Percentiles rank a stretch among this genome's conserved stretches.
These are phyloP conservation scores for Barbarea vulgaris DNA, from an alignment of 345 rosid genomes.

Conservation along the genomic window DNA sequence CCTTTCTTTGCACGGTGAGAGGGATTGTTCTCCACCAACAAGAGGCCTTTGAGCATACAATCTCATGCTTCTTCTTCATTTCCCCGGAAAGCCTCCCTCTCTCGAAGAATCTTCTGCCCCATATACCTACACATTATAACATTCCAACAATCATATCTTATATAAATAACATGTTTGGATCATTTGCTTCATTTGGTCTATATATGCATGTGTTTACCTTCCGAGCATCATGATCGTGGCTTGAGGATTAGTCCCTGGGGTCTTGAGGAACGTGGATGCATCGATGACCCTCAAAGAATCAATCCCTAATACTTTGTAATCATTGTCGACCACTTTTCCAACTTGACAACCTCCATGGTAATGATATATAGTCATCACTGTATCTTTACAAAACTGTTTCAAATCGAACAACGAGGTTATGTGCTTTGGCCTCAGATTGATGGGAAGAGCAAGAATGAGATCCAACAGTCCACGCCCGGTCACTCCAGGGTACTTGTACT, in stretches of 20 bases:
- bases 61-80: neutral
- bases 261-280: constrained; percentile 54
- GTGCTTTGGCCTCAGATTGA: constrained; percentile 62
- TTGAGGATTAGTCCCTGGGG: constrained; percentile 77
- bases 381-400: constrained; percentile 63
- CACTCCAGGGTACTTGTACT: constrained; percentile 47
- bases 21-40: neutral
- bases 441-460: constrained; percentile 50
- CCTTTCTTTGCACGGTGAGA: neutral
- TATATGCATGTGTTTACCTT: constrained; percentile 49
- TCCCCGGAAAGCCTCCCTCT: constrained; percentile 19
- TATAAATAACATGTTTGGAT: neutral
- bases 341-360: constrained; percentile 76
- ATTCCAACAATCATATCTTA: neutral
- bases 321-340: constrained; percentile 53
- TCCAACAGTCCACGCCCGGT: constrained; percentile 46
- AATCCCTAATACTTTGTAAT: constrained; percentile 59
- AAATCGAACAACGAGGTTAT: constrained; percentile 42
- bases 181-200: neutral
- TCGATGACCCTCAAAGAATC: constrained; percentile 58
- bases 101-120: constrained; percentile 49
- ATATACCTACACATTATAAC: constrained; percentile 44
- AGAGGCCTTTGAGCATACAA: neutral
- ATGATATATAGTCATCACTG: constrained; percentile 68
- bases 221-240: constrained; percentile 82